Evolutionary conservation across 148 eudicot genomes (phyloP), one percentile per base, ranked within the genome.

Genomic region (Limonium bicolor): DNA sequence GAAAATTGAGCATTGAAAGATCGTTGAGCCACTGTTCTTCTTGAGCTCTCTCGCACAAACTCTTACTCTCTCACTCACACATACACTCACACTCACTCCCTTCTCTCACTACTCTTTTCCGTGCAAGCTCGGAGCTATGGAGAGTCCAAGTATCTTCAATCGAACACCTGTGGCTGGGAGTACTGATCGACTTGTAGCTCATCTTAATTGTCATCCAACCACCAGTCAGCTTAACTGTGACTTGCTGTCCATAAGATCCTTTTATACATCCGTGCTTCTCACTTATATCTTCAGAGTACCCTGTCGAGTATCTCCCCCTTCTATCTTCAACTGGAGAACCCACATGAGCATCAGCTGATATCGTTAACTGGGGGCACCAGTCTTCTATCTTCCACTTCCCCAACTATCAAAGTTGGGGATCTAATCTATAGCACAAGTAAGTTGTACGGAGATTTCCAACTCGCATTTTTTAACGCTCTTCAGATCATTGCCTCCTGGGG

Each of bases 1-100:
- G 59, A 58, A 64, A 27, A 51, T 48, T 22, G 31, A 20, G 30
- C 34, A 34, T 35, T 36, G 49, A 52, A 64, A 25, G 35, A 52
- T 22, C 7, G 63, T 53, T 41, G 26, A 33, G 22, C 63, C 31
- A 36, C 45, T 36, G 48, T 36, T 6, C 17, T 9, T 35, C 55
- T 9, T 40, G 28, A 16, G 33, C 3, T 25, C 26, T 40, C 20
- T 20, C 26, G 28, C 27, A n/a, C n/a, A n/a, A n/a, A n/a, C n/a
- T n/a, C n/a, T n/a, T n/a, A n/a, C n/a, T n/a, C n/a, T n/a, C n/a
- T n/a, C n/a, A n/a, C n/a, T n/a, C n/a, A n/a, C n/a, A n/a, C n/a
- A n/a, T n/a, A n/a, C n/a, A n/a, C n/a, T n/a, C n/a, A n/a, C n/a
- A n/a, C n/a, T n/a, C n/a, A n/a, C n/a, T n/a, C n/a, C n/a, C n/a